Evolutionary conservation across 352 stramenopile genomes (phyloP), one percentile per base, ranked within the genome.

Genomic region (Phytophthora aleatoria): DNA sequence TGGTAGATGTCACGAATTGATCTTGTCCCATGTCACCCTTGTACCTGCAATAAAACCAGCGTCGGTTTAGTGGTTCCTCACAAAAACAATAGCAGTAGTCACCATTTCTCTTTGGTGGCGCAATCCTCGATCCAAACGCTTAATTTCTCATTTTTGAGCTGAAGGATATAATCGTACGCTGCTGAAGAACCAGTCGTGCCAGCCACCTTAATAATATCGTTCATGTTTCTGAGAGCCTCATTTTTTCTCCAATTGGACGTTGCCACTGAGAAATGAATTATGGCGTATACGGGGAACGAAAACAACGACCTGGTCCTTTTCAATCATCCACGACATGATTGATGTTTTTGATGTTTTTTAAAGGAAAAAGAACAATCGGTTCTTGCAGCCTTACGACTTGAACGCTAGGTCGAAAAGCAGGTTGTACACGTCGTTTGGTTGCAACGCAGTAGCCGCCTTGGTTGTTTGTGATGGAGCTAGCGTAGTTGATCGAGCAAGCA

Each of bases 341-440:
- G 38, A 43, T 43, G 38, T n/a, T 6, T 5, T 43, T 43, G 2
- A 20, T 20, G 20, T 20, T 20, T 20, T 20, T 20, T 20, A 20
- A 20, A 20, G 20, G 20, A 20, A 20, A 20, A 20, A 20, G 20
- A 20, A 20, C 20, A 20, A 20, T 20, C 20, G 20, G 38, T 13
- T 13, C 33, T 38, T 2, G 33, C 33, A 43, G 20, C 20, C 20
- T 44, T 26, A 57, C 3, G 20, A 0, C 35, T 24, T 15, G 30
- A 64, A 58, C 1, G 20, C 62, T 11, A 72, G 10, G 15, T 72
- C 48, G 24, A 68, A 41, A 20, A 68, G 41, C 39, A 72, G 33
- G 0, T 68, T 42, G 35, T 54, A 63, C 8, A 64, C 48, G 27
- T 72, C 48, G 11, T 52, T 64, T 15, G 61, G 43, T 15, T 72